These are phyloP conservation scores for Stephanodiscus minutulus DNA, from an alignment of 108 stramenopile species.

Conservation along the genomic window DNA sequence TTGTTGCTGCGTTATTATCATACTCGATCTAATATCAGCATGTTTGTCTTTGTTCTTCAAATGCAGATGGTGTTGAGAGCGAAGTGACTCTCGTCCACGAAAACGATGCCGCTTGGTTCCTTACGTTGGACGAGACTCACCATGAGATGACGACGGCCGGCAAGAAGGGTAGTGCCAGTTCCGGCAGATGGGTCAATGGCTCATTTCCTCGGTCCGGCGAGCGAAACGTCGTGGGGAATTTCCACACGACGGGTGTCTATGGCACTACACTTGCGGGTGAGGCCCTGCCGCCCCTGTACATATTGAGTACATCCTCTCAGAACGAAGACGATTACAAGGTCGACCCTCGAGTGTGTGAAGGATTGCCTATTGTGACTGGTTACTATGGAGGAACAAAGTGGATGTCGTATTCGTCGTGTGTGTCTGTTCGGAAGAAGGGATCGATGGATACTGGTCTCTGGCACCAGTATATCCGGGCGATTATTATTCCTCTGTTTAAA, in stretches of 20 bases:
- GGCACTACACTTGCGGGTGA: neutral
- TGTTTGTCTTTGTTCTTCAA: neutral
- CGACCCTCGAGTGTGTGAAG: neutral
- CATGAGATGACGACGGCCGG: neutral
- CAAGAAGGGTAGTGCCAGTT: neutral
- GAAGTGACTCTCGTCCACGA: neutral
- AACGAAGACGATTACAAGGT: constrained; percentile 2
- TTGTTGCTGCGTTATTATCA: neutral
- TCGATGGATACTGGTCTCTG: constrained; percentile 3
- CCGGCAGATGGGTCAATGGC: neutral
- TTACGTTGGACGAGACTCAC: neutral
- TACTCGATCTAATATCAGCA: neutral
- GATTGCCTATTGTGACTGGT: constrained; percentile 1
- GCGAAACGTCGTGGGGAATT: neutral
- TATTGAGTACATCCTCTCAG: neutral
- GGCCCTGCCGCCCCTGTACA: constrained; percentile 1
- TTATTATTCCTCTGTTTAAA: neutral
- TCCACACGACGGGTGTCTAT: neutral
- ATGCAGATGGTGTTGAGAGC: neutral
- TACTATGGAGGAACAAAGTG: neutral
- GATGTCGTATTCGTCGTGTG: neutral
- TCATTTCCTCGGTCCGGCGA: neutral
- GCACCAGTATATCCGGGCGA: neutral
- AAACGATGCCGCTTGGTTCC: neutral
- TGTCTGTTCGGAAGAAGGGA: constrained; percentile 2